These are phyloP conservation scores for Coleophoma eucalyptorum DNA, from an alignment of 2,329 filamentous ascomycete genomes.

Conservation along the genomic window DNA sequence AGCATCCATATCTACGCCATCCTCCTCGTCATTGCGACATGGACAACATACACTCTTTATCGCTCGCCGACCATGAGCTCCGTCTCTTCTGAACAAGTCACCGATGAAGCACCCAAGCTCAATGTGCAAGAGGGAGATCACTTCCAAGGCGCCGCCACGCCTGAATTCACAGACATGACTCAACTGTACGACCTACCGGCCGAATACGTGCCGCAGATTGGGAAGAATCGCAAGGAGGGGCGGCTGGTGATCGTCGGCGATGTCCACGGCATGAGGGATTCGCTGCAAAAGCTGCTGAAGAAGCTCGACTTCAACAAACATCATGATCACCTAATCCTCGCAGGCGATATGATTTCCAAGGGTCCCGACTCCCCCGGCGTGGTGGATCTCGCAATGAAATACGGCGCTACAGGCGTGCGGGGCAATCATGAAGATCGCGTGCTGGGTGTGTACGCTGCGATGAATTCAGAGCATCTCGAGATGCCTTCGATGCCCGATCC, in stretches of 20 bases:
- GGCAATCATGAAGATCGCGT: conserved; percentile 92
- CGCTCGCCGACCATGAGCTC: neutral
- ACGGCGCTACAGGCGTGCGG: conserved; percentile 77
- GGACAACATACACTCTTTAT: neutral
- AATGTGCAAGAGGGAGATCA: neutral
- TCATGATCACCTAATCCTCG: conserved; percentile 71
- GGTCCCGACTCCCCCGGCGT: conserved; percentile 80
- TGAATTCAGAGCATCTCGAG: conserved; percentile 27
- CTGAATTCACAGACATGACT: conserved; percentile 17
- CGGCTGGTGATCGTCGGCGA: conserved; percentile 83
- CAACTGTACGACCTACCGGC: conserved; percentile 22
- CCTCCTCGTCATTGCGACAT: neutral
- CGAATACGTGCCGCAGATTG: conserved; percentile 22
- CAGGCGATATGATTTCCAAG: conserved; percentile 80
- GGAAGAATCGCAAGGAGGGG: conserved; percentile 36
- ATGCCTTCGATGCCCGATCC: conserved; percentile 13
- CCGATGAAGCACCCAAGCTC: neutral
- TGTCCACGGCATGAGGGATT: conserved; percentile 79
- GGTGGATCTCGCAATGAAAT: conserved; percentile 67
- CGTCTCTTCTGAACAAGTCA: neutral
- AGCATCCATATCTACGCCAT: neutral
- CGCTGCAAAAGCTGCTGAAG: conserved; percentile 62
- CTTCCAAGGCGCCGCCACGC: neutral
- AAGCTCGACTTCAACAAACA: conserved; percentile 60
- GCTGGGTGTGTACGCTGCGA: conserved; percentile 56